A percentile compares a stretch with the other conserved stretches of the same genome.
phyloP scores from a whole-genome alignment of 2,329 filamentous ascomycete species.

The Fusarium cicatricum region DNA sequence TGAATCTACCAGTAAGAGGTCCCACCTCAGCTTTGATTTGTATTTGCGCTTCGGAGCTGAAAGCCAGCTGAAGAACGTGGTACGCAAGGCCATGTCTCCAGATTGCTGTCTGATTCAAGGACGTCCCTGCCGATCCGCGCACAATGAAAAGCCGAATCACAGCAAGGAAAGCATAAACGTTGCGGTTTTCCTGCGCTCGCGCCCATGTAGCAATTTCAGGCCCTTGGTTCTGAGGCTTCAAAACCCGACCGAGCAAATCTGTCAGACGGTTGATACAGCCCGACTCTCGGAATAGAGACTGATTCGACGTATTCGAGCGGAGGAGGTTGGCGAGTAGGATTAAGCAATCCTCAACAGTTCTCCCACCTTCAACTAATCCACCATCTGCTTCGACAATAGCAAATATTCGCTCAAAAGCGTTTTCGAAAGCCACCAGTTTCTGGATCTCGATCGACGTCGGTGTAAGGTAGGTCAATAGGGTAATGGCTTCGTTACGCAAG shows the following conservation, averaged over 20 bases:
- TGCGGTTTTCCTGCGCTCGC: constrained; percentile 82
- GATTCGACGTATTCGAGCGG: constrained; percentile 87
- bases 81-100: constrained; percentile 83
- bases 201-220: constrained; percentile 76
- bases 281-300: constrained; percentile 91
- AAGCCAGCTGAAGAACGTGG: constrained; percentile 83
- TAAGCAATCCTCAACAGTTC: constrained; percentile 90
- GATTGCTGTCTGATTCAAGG: constrained; percentile 85
- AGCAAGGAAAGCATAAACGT: constrained; percentile 87
- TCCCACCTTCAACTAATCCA: constrained; percentile 80
- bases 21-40: constrained; percentile 82
- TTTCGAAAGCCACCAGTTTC: constrained; percentile 94
- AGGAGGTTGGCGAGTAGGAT: constrained; percentile 91
- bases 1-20: constrained; percentile 2
- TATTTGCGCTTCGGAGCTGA: constrained; percentile 74
- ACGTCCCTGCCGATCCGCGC: constrained; percentile 79
- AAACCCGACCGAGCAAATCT: constrained; percentile 69
- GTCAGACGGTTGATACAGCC: constrained; percentile 79
- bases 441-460: constrained; percentile 88
- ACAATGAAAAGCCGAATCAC: constrained; percentile 88
- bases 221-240: constrained; percentile 61
- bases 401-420: constrained; percentile 89
- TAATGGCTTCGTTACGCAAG: constrained; percentile 85
- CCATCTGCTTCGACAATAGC: constrained; percentile 84
- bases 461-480: constrained; percentile 88